A percentile compares a stretch with the other conserved stretches of the same genome.
Conservation (phyloP, 192 early-diverging fungal species). For the Mortierella antarctica region DNA sequence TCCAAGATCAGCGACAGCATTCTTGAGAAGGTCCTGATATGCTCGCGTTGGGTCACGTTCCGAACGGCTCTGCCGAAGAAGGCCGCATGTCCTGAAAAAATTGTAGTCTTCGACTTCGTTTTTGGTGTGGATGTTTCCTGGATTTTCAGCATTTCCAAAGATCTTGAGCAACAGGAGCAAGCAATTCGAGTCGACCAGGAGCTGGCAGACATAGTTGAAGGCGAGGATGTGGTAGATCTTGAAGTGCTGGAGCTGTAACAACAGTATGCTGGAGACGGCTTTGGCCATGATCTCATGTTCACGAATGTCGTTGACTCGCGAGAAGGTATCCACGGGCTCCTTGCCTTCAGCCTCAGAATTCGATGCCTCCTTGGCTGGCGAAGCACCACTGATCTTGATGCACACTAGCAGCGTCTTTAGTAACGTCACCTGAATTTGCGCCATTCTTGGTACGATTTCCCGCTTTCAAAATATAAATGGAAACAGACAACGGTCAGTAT, state of each 20-base stretch:
- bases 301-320: conserved; percentile 62
- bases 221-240: conserved; percentile 79
- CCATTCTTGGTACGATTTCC: conserved; percentile 64
- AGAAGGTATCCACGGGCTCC: conserved; percentile 30
- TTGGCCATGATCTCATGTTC: conserved; percentile 81
- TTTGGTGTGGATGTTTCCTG: conserved; percentile 57
- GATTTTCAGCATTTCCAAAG: conserved; percentile 77
- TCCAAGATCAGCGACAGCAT: conserved; percentile 26
- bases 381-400: conserved; percentile 53
- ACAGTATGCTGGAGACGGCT: conserved; percentile 73
- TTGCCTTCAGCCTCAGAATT: conserved; percentile 36
- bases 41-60: conserved; percentile 21
- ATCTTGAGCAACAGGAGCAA: conserved; percentile 86
- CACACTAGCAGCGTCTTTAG: conserved; percentile 62
- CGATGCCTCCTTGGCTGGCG: conserved; percentile 47
- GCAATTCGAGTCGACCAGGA: conserved; percentile 85
- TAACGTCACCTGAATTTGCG: conserved; percentile 64
- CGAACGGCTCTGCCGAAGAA: conserved; percentile 22
- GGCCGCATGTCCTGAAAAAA: conserved; percentile 54
- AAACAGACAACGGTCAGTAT: not conserved
- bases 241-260: conserved; percentile 71
- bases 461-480: conserved; percentile 24
- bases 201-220: conserved; percentile 82
- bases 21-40: conserved; percentile 11
- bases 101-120: conserved; percentile 62